These are phyloP conservation scores for Acer negundo DNA, from an alignment of 345 rosid genomes.

Conservation along the genomic window DNA sequence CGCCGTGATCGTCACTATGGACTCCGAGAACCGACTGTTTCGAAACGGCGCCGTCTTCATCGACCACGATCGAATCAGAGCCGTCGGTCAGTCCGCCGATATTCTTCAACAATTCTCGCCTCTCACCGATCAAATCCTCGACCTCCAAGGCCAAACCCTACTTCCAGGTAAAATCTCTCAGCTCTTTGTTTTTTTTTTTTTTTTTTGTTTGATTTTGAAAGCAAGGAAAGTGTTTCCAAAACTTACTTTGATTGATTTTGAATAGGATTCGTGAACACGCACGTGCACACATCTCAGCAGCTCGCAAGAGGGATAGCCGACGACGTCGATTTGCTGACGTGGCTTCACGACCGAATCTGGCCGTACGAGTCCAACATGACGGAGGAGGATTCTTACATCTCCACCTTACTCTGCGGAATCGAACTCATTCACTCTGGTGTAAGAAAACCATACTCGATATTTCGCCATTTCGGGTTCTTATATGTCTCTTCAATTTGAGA, in stretches of 20 bases:
- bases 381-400: conserved; percentile 60
- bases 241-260: background rate
- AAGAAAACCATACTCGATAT: conserved; percentile 15
- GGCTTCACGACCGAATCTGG: conserved; percentile 72
- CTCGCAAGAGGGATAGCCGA: conserved; percentile 73
- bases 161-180: conserved; percentile 49
- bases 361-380: conserved; percentile 74
- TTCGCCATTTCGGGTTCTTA: too few relatives aligned
- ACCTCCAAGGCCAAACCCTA: conserved; percentile 56
- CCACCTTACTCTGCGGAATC: conserved; percentile 66
- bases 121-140: conserved; percentile 37
- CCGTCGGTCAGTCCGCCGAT: conserved; percentile 54
- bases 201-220: background rate
- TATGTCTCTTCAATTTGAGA: background rate
- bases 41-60: conserved; percentile 53
- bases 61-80: conserved; percentile 46
- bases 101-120: conserved; percentile 43
- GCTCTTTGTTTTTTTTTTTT: background rate
- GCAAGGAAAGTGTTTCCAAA: background rate
- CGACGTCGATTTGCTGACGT: conserved; percentile 64
- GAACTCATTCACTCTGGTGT: conserved; percentile 75
- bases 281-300: conserved; percentile 76
- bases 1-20: conserved; percentile 60
- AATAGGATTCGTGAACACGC: conserved; percentile 64
- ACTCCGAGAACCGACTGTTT: conserved; percentile 43